Evolutionary conservation across 2,329 filamentous ascomycete species (phyloP).

Genomic region (Diplodia scrobiculata): DNA sequence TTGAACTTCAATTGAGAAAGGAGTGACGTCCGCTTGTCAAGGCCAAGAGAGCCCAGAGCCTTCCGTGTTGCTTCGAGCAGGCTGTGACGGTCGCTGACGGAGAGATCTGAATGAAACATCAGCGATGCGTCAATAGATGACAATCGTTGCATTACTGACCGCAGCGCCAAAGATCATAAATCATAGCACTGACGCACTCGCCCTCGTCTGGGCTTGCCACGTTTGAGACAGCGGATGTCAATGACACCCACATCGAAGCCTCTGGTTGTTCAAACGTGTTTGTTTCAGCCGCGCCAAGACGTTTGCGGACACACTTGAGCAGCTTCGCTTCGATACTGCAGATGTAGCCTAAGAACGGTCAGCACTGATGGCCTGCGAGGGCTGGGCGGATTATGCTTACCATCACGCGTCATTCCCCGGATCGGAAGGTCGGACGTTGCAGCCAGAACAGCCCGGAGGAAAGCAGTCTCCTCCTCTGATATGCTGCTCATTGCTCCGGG

Average conservation of each 20-base stretch:
- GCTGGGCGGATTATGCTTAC: not conserved
- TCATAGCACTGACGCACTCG: slow-evolving; percentile 18
- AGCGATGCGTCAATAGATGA: not conserved
- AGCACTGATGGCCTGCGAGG: not conserved
- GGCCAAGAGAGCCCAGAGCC: slow-evolving; percentile 13
- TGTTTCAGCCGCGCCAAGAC: not conserved
- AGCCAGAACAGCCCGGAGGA: slow-evolving; percentile 16
- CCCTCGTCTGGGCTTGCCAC: slow-evolving; percentile 22
- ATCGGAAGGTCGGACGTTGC: slow-evolving; percentile 23
- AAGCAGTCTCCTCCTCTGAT: slow-evolving; percentile 13
- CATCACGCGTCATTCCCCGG: slow-evolving; percentile 13
- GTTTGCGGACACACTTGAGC: slow-evolving; percentile 15
- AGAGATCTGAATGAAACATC: slow-evolving; percentile 20
- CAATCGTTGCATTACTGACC: slow-evolving; percentile 3
- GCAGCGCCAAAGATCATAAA: slow-evolving; percentile 23
- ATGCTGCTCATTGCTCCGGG: slow-evolving; percentile 2
- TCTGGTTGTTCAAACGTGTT: slow-evolving; percentile 11
- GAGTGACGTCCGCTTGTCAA: slow-evolving; percentile 15
- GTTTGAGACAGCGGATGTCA: slow-evolving; percentile 17
- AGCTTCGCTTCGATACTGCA: slow-evolving; percentile 28
- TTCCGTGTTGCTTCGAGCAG: slow-evolving; percentile 22
- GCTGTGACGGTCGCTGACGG: slow-evolving; percentile 19
- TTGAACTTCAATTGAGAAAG: slow-evolving; percentile 21
- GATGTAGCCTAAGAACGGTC: not conserved
- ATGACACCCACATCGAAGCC: slow-evolving; percentile 25